Base-by-base conservation (phyloP, 306 rosid species). In the Mucuna pruriens region DNA sequence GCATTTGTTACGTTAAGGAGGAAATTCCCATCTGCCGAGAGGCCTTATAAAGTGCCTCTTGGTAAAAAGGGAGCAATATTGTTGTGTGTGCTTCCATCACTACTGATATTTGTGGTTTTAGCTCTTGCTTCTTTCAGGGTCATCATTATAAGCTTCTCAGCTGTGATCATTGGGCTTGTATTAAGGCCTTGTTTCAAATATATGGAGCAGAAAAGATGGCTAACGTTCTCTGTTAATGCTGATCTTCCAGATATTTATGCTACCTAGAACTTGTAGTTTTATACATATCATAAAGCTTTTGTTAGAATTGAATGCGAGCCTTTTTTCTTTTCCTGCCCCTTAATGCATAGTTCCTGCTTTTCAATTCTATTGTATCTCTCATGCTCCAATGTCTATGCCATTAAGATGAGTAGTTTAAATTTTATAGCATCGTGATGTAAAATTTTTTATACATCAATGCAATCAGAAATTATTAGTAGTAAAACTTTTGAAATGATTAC, bases 1-100 rank as follows among this genome's bases (percentile, higher is more conserved):
- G 91, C 97, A 17, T 92, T 90, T 81, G 83, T 89, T 73, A 89
- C 77, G 78, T 73, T 90, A 22, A 90, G 95, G 79, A 75, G 82
- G 36, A 80, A 85, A 63, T 68, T 76, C 10, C 95, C 93, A 6
- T 76, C 36, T 63, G 70, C 79, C 0, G 36, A 78, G 34, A 64
- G 93, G 79, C 94, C 94, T 77, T 89, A 80, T 45, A 88, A 82
- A 79, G 73, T 90, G 13, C 91, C 94, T 20, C 74, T 89, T 39
- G 94, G 94, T 19, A 85, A 62, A 54, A 45, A 4, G 3, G 94
- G 92, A 46, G 92, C 88, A 7, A 79, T 88, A 33, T 78, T 89
- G 87, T 57, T 91, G 81, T 89, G 95, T 77, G 17, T 84, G 55
- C 85, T 86, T 61, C 95, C 94, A 20, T 63, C 91, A 16, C 3